Evolutionary conservation across 148 eudicot species (phyloP).

Genomic region (Vaccinium corymbosum): DNA sequence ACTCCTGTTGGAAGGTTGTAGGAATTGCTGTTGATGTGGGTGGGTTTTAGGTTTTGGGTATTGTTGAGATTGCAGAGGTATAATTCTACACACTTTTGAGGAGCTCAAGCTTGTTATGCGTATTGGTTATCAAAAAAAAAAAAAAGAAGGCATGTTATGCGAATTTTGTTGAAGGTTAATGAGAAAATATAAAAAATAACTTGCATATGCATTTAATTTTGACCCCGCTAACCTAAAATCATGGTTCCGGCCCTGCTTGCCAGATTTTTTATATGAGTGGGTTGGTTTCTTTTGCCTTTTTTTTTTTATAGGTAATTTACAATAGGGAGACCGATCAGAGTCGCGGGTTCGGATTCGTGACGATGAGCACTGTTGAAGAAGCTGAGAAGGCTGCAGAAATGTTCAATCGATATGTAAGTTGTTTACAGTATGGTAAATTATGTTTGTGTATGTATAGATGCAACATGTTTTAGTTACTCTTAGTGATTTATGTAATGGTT

Average conservation of each 20-base stretch:
- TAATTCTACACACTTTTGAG: not conserved
- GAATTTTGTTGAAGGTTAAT: not conserved
- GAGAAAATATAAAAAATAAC: not conserved
- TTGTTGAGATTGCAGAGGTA: slow-evolving; percentile 75
- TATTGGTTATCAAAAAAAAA: no score
- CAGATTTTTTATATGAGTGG: not conserved
- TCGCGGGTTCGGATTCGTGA: slow-evolving; percentile 92
- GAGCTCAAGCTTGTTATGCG: not conserved
- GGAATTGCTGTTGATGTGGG: not conserved
- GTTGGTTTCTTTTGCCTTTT: not conserved
- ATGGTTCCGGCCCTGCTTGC: not conserved
- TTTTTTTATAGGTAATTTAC: slow-evolving; percentile 63
- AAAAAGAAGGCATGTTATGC: no score
- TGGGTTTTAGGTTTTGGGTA: slow-evolving; percentile 31
- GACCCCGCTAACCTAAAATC: no score
- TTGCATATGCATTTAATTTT: no score
- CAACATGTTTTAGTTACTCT: not conserved
- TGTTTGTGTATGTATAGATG: not conserved
- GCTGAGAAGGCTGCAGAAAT: slow-evolving; percentile 79
- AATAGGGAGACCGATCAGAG: slow-evolving; percentile 89
- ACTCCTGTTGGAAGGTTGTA: not conserved
- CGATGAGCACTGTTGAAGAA: slow-evolving; percentile 89
- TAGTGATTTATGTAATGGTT: not conserved
- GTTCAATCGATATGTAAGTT: slow-evolving; percentile 70
- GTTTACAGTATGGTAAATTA: not conserved